phyloP scores from a whole-genome alignment of 306 rosid species.

The Oxytropis ochrocephala region DNA sequence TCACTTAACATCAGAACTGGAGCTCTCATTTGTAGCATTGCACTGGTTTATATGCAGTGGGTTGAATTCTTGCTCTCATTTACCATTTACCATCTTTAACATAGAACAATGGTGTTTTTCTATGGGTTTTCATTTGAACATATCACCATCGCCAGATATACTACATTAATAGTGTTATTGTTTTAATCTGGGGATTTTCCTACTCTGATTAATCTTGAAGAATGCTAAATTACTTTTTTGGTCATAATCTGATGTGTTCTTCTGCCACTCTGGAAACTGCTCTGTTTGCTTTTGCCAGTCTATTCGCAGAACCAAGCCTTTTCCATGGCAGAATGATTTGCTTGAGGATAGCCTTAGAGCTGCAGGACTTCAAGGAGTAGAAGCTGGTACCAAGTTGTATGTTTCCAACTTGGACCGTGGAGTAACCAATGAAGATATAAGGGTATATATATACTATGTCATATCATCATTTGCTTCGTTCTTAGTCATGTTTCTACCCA shows the following conservation, averaged over 20 bases:
- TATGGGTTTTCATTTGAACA: constrained; percentile 31
- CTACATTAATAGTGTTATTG: constrained; percentile 30
- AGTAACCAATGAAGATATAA: constrained; percentile 95
- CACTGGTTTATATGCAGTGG: constrained; percentile 45
- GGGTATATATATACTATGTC: constrained; percentile 78
- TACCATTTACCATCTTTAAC: constrained; percentile 16
- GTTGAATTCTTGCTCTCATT: constrained; percentile 42
- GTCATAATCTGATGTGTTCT: constrained; percentile 77
- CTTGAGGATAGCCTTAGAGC: constrained; percentile 97
- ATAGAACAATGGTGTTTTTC: constrained; percentile 33
- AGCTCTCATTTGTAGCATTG: constrained; percentile 43
- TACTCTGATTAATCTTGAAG: constrained; percentile 47
- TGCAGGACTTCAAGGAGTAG: constrained; percentile 86
- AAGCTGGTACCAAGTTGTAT: constrained; percentile 81
- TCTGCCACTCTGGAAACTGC: constrained; percentile 70
- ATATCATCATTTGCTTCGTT: constrained; percentile 40
- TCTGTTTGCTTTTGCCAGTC: constrained; percentile 90
- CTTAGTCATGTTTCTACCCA: constrained; percentile 40
- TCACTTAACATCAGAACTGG: constrained; percentile 36
- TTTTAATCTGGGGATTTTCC: constrained; percentile 28
- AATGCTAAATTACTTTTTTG: constrained; percentile 66
- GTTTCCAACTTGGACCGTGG: constrained; percentile 96
- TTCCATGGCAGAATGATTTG: constrained; percentile 88
- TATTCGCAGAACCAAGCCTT: constrained; percentile 68
- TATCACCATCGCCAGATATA: constrained; percentile 27